Evolutionary conservation across 352 stramenopile genomes (phyloP).

Genomic region (Phytophthora macrochlamydospora): DNA sequence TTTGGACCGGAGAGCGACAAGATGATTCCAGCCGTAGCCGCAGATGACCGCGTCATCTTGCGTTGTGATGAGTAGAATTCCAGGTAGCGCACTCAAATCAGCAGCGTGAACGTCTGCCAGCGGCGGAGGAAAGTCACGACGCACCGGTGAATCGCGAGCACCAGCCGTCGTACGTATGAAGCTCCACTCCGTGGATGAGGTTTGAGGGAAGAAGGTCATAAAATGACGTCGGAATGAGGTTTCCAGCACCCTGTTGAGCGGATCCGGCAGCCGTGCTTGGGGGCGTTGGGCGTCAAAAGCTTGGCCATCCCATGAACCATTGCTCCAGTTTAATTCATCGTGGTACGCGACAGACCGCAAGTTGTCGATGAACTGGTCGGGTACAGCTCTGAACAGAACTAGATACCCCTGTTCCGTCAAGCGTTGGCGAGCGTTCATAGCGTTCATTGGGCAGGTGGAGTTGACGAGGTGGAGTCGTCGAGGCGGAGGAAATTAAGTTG

Average conservation of each 20-base stretch:
- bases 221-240: not conserved
- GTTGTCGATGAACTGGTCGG: not conserved
- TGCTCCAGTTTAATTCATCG: not conserved
- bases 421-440: constrained; percentile 4
- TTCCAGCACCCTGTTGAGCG: not conserved
- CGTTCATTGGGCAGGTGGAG: too few relatives aligned
- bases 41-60: not conserved
- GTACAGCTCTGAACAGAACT: not conserved
- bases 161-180: not conserved
- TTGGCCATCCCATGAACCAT: not conserved
- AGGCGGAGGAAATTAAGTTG: too few relatives aligned
- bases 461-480: too few relatives aligned
- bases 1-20: not conserved
- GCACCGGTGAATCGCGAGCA: not conserved
- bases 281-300: not conserved
- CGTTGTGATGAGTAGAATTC: not conserved
- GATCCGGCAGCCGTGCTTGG: not conserved
- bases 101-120: not conserved
- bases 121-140: not conserved
- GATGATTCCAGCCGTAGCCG: not conserved
- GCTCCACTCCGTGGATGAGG: not conserved
- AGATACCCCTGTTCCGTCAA: not conserved
- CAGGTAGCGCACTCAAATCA: not conserved
- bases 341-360: not conserved
- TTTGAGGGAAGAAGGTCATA: not conserved